Evolutionary conservation across 306 rosid genomes (phyloP), one percentile per base, ranked within the genome.

Genomic region (Cicer pinnatifidum): DNA sequence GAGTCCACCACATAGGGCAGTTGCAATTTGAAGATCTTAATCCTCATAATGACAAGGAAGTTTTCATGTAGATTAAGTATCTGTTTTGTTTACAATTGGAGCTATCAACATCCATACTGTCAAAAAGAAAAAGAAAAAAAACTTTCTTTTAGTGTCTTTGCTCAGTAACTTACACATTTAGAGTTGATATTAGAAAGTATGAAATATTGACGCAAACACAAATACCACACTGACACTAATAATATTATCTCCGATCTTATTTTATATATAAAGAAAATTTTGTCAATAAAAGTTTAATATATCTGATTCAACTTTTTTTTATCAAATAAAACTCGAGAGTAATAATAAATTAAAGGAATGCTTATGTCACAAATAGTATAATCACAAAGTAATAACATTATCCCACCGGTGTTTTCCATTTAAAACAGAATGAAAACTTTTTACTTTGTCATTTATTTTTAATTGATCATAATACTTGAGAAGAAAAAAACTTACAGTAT

Each of bases 81-180:
- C 78, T 75, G 84, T 88, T 70, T 73, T 56, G 72, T 89, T 87
- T 80, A 95, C 47, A 70, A 88, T 75, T 44, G 96, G 97, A 82
- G 97, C 88, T 73, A 95, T 71, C 81, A 88, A 80, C 88, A 95
- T 87, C 99, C 99, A 95, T 35, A 91, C 99, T 95, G 91, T 79
- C 53, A 81, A 59, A 65, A 76, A 8, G 11, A 45, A 20, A 20
- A 7, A 68, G 11, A 28, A 28, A 11, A 69, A 50, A 46, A 73
- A 4, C 4, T 57, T 72, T 3, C 3, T 19, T 19, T 78, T 13
- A 70, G 23, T 8, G 8, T 57, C 17, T 60, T 62, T 48, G 41
- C 3, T 78, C 62, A 57, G 56, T 15, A 56, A 65, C 43, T 62
- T 12, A 44, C 33, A n/a, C 41, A 17, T 11, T 53, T 5, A 38